A percentile compares a stretch with the other conserved stretches of the same genome.
These are phyloP conservation scores for Cordyceps cicadae DNA, from an alignment of 2,329 filamentous ascomycete species.

Conservation along the genomic window DNA sequence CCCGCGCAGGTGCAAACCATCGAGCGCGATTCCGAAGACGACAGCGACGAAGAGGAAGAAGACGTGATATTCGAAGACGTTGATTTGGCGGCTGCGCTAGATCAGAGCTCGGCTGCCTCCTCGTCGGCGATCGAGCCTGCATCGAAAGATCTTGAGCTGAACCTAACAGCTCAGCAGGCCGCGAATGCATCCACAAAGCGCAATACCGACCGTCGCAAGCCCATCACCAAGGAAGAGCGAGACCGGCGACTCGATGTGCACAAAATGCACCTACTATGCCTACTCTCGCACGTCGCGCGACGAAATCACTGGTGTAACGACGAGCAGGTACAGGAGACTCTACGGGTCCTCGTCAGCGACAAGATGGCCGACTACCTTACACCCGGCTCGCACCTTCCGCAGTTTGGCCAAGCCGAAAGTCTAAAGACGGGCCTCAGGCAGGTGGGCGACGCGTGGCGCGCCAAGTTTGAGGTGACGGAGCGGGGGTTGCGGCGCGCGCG, in stretches of 20 bases:
- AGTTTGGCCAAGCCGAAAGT: conserved; percentile 68
- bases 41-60: conserved; percentile 32
- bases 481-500: conserved; percentile 60
- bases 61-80: conserved; percentile 39
- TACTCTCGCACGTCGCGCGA: conserved; percentile 67
- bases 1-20: conserved; percentile 43
- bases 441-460: conserved; percentile 57
- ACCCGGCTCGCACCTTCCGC: conserved; percentile 56
- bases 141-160: conserved; percentile 39
- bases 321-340: conserved; percentile 52
- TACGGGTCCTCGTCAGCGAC: conserved; percentile 57
- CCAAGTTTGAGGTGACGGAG: conserved; percentile 62
- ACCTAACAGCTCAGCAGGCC: conserved; percentile 40
- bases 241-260: conserved; percentile 64
- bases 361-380: conserved; percentile 61
- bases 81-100: conserved; percentile 29
- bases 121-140: conserved; percentile 16
- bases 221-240: conserved; percentile 46
- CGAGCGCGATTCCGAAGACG: conserved; percentile 39
- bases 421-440: conserved; percentile 73
- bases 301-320: conserved; percentile 91
- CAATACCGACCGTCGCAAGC: conserved; percentile 37
- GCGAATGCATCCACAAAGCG: conserved; percentile 24
- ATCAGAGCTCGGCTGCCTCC: conserved; percentile 14
- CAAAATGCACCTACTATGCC: conserved; percentile 74